phyloP scores from a whole-genome alignment of 1,284 basidiomycete genomes.

The Leucoagaricus sp. region DNA sequence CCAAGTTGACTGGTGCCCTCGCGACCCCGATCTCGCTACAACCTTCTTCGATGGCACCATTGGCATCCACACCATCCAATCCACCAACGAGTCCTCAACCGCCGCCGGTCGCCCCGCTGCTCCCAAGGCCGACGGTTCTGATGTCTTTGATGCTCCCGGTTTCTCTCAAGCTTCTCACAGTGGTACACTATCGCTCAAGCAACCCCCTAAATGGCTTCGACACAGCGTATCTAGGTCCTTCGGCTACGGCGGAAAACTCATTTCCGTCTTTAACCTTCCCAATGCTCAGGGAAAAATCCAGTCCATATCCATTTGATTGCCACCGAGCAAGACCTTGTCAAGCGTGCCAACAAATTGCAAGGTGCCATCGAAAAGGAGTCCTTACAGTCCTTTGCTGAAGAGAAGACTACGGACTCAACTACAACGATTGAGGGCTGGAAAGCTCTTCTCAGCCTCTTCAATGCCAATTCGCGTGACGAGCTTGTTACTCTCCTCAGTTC shows the following conservation, averaged over 20 bases:
- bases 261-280: constrained; percentile 75
- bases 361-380: constrained; percentile 64
- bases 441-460: constrained; percentile 87
- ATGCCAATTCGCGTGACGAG: constrained; percentile 87
- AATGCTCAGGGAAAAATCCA: constrained; percentile 75
- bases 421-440: constrained; percentile 76
- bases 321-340: constrained; percentile 80
- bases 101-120: constrained; percentile 35
- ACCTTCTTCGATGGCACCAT: constrained; percentile 55
- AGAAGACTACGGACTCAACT: constrained; percentile 36
- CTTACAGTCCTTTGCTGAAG: constrained; percentile 69
- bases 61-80: constrained; percentile 71
- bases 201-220: constrained; percentile 95
- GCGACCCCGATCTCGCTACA: constrained; percentile 89
- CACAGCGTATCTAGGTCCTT: constrained; percentile 84
- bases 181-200: constrained; percentile 79
- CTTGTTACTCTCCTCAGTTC: constrained; percentile 92
- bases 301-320: constrained; percentile 79
- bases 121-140: constrained; percentile 63
- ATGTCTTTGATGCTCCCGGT: constrained; percentile 75
- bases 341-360: constrained; percentile 76
- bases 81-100: constrained; percentile 37
- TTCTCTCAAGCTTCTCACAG: constrained; percentile 49
- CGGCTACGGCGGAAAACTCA: constrained; percentile 91
- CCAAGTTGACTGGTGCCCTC: constrained; percentile 97